Evolutionary conservation across 2,329 filamentous ascomycete species (phyloP).

Genomic region (Fusarium sp.): DNA sequence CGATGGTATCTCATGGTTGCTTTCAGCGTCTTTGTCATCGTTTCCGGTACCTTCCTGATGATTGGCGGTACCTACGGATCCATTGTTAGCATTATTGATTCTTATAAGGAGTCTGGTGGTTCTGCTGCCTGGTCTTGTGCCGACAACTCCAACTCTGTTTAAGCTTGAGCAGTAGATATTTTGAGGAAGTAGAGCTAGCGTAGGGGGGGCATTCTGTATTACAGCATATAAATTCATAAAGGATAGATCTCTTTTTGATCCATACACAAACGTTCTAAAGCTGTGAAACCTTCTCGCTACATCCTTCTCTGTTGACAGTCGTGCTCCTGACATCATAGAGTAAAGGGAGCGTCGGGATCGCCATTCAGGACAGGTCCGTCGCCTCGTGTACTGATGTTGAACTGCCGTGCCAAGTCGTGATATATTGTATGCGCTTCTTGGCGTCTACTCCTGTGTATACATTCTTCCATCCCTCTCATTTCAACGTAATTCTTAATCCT

Average conservation of each 20-base stretch:
- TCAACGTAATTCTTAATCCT: neutral
- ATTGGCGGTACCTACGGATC: constrained; percentile 58
- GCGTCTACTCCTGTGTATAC: neutral
- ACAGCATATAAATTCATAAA: neutral
- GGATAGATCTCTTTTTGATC: neutral
- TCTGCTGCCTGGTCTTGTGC: constrained; percentile 55
- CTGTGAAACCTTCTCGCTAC: neutral
- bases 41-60: constrained; percentile 51
- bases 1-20: constrained; percentile 31
- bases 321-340: neutral
- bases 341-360: neutral
- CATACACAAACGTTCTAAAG: neutral
- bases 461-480: neutral
- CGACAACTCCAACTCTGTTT: constrained; percentile 53
- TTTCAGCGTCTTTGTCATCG: constrained; percentile 23
- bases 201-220: neutral
- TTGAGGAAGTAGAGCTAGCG: constrained; percentile 1
- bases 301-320: neutral
- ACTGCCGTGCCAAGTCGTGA: neutral
- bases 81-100: constrained; percentile 48
- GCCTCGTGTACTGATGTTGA: neutral
- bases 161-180: neutral
- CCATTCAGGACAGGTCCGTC: neutral
- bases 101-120: constrained; percentile 49
- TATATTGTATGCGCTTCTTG: neutral